These are phyloP conservation scores for Diutina sp. DNA, from an alignment of 1,139 yeast species.

Conservation along the genomic window DNA sequence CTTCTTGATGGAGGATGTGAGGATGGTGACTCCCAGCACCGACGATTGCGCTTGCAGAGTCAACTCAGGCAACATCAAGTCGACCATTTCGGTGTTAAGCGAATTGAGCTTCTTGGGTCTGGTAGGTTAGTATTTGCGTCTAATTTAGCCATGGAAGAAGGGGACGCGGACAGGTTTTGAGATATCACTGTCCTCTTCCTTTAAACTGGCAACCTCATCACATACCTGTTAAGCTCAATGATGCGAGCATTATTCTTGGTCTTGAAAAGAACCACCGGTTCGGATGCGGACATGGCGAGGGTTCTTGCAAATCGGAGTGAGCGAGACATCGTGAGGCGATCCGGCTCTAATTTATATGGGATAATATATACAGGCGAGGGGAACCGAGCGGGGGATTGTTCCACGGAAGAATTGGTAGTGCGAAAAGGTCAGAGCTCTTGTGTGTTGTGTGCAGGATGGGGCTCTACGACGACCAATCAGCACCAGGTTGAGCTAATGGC, in stretches of 20 bases:
- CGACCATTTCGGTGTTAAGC: conserved; percentile 66
- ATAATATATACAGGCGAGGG: not conserved
- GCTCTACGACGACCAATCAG: not conserved
- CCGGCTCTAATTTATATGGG: not conserved
- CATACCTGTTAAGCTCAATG: conserved; percentile 46
- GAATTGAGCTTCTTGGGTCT: conserved; percentile 79
- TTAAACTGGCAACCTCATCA: not conserved
- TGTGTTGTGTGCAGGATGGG: not conserved
- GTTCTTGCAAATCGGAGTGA: conserved; percentile 3
- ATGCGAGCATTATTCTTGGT: conserved; percentile 59
- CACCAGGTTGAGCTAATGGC: not conserved
- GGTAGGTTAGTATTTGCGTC: not conserved
- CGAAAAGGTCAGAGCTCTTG: not conserved
- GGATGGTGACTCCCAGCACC: conserved; percentile 49
- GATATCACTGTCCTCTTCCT: not conserved
- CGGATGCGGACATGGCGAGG: conserved; percentile 6
- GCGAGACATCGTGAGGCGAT: conserved; percentile 6
- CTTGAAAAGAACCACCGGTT: conserved; percentile 49
- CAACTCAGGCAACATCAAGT: conserved; percentile 61
- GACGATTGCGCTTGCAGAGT: conserved; percentile 64
- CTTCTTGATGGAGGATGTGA: conserved; percentile 50
- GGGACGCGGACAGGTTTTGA: not conserved
- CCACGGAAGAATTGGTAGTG: not conserved
- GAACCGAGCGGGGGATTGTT: not conserved
- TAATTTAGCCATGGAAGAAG: not conserved